These are phyloP conservation scores for Podospora tetraspora DNA, from an alignment of 495 filamentous ascomycete genomes.

Conservation along the genomic window DNA sequence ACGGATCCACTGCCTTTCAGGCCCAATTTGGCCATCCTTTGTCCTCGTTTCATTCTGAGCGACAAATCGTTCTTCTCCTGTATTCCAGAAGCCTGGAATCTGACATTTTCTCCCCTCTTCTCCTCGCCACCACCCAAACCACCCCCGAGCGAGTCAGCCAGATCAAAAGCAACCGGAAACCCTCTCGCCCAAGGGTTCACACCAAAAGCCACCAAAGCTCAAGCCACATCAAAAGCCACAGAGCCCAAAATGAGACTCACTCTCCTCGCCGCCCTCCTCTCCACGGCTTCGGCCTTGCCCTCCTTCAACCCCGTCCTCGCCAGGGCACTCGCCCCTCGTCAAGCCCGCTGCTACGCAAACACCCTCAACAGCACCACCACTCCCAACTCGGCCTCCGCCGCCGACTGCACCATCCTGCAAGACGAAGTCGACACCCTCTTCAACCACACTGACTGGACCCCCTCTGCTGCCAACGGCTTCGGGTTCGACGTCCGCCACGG, in stretches of 20 bases:
- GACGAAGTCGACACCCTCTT: neutral
- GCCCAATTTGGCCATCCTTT: too few species aligned
- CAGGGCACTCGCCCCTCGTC: neutral
- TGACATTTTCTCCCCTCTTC: neutral
- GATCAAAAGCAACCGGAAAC: too few species aligned
- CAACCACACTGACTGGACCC: neutral
- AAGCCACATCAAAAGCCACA: neutral
- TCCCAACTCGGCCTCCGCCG: neutral
- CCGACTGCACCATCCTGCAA: slow-evolving; percentile 2
- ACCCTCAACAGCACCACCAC: neutral
- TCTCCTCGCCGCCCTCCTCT: neutral
- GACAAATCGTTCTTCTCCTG: too few species aligned
- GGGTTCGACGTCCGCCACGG: neutral
- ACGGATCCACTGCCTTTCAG: too few species aligned
- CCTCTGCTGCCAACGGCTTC: neutral
- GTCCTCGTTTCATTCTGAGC: too few species aligned
- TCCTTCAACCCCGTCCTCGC: neutral
- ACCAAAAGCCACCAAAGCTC: too few species aligned
- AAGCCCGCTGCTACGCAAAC: neutral
- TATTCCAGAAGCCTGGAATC: too few species aligned
- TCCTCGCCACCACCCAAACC: neutral
- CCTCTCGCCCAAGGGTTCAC: too few species aligned
- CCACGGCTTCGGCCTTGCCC: neutral
- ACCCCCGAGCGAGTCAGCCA: too few species aligned
- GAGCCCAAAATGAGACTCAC: neutral